These are phyloP conservation scores for Ganoderma multipileum DNA, from an alignment of 1,284 basidiomycete species.

Conservation along the genomic window DNA sequence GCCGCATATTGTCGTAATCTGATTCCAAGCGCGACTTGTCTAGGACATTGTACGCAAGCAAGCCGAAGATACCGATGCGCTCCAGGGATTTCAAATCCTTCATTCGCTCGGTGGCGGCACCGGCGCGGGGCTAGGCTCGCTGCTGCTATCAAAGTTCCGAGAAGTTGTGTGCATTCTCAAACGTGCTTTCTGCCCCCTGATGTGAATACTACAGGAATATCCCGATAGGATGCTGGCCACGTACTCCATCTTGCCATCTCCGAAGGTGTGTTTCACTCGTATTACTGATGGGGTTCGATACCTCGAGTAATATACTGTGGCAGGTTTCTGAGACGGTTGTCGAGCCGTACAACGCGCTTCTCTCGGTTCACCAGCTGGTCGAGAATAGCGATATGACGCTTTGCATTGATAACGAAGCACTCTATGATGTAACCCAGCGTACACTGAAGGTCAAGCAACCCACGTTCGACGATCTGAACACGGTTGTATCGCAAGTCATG, in stretches of 20 bases:
- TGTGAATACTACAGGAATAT: conserved; percentile 68
- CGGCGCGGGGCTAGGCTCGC: conserved; percentile 85
- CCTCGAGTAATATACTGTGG: not conserved
- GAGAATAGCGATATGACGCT: conserved; percentile 92
- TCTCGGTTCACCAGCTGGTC: conserved; percentile 91
- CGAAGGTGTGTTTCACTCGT: conserved; percentile 62
- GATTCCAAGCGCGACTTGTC: conserved; percentile 1
- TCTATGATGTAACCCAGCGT: conserved; percentile 86
- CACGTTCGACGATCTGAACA: conserved; percentile 80
- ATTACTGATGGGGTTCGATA: not conserved
- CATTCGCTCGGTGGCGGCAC: conserved; percentile 96
- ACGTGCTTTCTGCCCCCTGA: conserved; percentile 40
- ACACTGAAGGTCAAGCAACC: conserved; percentile 80
- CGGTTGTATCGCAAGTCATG: conserved; percentile 86
- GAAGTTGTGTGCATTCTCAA: conserved; percentile 60
- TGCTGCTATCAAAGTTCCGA: conserved; percentile 85
- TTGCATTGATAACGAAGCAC: conserved; percentile 93
- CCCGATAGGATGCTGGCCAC: conserved; percentile 95
- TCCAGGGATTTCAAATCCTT: conserved; percentile 94
- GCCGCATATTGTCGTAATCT: not conserved
- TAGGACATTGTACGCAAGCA: conserved; percentile 78
- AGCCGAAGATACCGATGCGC: conserved; percentile 82
- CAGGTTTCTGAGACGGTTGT: conserved; percentile 95
- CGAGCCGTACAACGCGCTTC: conserved; percentile 93
- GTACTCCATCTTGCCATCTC: conserved; percentile 91